Evolutionary conservation across 108 stramenopile genomes (phyloP).

Genomic region (Ochromonas danica): DNA sequence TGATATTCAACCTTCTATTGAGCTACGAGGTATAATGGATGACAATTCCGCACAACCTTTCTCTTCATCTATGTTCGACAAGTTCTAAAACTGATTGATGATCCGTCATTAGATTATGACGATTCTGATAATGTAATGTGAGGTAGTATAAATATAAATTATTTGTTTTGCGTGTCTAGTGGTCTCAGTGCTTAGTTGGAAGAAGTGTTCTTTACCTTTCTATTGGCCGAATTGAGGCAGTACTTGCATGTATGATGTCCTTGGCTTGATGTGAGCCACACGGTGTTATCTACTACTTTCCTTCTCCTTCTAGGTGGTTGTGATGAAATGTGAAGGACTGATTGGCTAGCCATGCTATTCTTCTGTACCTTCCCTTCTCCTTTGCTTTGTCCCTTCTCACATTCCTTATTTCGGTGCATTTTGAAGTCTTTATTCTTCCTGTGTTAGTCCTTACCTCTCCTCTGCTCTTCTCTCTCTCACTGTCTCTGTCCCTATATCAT

Average conservation of each 20-base stretch:
- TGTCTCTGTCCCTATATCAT: not conserved
- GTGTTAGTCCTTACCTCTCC: not conserved
- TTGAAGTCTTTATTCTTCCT: not conserved
- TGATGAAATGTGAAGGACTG: too few species aligned
- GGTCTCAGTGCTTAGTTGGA: not conserved
- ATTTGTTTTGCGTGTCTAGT: not conserved
- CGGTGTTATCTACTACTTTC: too few species aligned
- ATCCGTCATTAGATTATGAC: not conserved
- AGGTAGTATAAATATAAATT: not conserved
- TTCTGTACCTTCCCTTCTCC: too few species aligned
- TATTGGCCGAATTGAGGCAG: not conserved
- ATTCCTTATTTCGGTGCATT: too few species aligned
- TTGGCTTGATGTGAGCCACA: too few species aligned
- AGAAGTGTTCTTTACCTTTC: not conserved
- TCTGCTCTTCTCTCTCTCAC: not conserved
- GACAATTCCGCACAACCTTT: not conserved
- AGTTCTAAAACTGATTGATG: not conserved
- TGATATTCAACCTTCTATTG: constrained; percentile 10
- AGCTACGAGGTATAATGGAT: not conserved
- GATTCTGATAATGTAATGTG: not conserved
- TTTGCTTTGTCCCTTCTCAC: too few species aligned
- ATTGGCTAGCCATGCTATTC: not conserved
- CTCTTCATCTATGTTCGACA: constrained; percentile 2
- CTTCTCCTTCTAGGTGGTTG: too few species aligned
- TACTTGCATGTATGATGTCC: not conserved